Evolutionary conservation across 202 grass and related monocot species (phyloP), one percentile per base, ranked within the genome.

Genomic region (Zoysia matrella): DNA sequence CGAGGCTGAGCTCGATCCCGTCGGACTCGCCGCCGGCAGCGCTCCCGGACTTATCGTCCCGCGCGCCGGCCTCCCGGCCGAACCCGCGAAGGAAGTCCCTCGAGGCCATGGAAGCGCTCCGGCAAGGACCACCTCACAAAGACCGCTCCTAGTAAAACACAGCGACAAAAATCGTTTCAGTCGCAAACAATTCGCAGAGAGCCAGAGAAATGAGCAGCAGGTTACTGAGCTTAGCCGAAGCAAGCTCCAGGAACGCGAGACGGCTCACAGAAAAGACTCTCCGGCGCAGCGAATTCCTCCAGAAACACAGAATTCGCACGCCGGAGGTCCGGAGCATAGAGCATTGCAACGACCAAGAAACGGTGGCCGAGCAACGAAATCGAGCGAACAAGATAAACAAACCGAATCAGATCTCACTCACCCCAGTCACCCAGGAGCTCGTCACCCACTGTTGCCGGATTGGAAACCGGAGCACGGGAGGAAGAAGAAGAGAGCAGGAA

Each of bases 71-170:
- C 70, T 78, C 76, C 36, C 76, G 77, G 1, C 75, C 90, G 30
- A 98, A 94, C 11, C 78, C 13, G 13, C 86, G 84, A n/a, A 99
- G 71, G 43, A 99, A 96, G 73, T 99, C 96, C 68, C 84, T 86
- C 44, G 85, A 88, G 4, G 62, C 52, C 81, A 84, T 83, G 74
- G 9, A 60, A 14, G 5, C 12, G 45, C 39, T 69, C 47, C 16
- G 22, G 22, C 22, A 22, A 22, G 22, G 22, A 22, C 22, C 22
- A 22, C 22, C 22, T 22, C 46, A 22, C 22, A 22, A 22, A 22
- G 22, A 22, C 22, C 22, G 22, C 22, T 22, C 22, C 22, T 22
- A 22, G 22, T 22, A 22, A 22, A 22, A 39, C 45, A 64, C 30
- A 64, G 30, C 8, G 41, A 64, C 30, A 2, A 12, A 41, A 64